Evolutionary conservation across 208 protist species (phyloP).

Genomic region (Herpetomonas tarakana): DNA sequence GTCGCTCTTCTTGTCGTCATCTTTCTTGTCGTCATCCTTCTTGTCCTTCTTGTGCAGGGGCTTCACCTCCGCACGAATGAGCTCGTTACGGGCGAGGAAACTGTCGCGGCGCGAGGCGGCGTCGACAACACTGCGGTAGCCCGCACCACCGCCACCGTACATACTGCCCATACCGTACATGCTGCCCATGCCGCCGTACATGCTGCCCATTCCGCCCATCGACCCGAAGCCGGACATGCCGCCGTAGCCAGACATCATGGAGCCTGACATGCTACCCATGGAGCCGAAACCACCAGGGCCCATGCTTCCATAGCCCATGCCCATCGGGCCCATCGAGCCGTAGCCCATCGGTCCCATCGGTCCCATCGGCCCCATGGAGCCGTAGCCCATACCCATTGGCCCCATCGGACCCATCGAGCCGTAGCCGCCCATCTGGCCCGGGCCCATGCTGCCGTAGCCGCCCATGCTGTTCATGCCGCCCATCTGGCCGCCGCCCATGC

Average conservation of each 20-base stretch:
- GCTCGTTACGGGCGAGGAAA: constrained; percentile 59
- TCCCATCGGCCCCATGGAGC: constrained; percentile 4
- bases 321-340: background rate
- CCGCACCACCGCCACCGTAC: constrained; percentile 14
- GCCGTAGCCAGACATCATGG: constrained; percentile 13
- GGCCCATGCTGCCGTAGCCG: constrained; percentile 1
- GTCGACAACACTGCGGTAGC: constrained; percentile 61
- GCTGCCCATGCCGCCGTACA: constrained; percentile 33
- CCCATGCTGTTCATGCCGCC: constrained; percentile 10
- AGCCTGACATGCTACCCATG: constrained; percentile 18
- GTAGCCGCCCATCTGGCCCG: constrained; percentile 1
- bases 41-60: constrained; percentile 22
- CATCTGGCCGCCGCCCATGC: constrained; percentile 1
- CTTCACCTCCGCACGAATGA: constrained; percentile 58
- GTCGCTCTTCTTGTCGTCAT: constrained; percentile 3
- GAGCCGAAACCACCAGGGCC: constrained; percentile 21
- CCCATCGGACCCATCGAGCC: constrained; percentile 2
- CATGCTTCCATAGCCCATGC: constrained; percentile 8
- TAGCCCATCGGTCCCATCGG: constrained; percentile 1
- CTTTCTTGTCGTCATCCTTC: constrained; percentile 1
- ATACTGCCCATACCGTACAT: constrained; percentile 22
- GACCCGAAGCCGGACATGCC: constrained; percentile 51
- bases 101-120: constrained; percentile 52
- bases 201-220: constrained; percentile 27
- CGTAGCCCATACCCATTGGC: constrained; percentile 4